Evolutionary conservation across 176 grass and related monocot genomes (phyloP).

Genomic region (Pharus latifolius): DNA sequence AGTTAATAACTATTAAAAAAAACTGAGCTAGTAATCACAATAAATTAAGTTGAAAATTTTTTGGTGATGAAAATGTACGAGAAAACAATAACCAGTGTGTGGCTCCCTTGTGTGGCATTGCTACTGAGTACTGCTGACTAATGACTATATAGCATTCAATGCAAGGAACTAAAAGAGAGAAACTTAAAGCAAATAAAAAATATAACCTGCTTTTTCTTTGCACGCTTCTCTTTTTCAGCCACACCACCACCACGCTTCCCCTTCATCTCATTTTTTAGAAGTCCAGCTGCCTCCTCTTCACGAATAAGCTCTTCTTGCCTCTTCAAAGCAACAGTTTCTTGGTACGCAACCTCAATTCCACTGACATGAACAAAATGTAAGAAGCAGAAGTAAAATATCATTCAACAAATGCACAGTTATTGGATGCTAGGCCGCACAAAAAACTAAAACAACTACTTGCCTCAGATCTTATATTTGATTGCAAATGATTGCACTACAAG

Average conservation of each 20-base stretch:
- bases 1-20: too few relatives aligned
- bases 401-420: too few relatives aligned
- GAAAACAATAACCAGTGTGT: neutral
- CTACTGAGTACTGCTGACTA: neutral
- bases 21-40: neutral
- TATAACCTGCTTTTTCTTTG: constrained; percentile 90
- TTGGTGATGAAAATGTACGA: neutral
- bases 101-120: neutral
- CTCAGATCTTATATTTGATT: neutral
- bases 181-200: neutral
- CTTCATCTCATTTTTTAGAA: constrained; percentile 64
- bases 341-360: constrained; percentile 81
- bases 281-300: constrained; percentile 78
- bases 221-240: constrained; percentile 74
- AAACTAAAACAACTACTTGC: neutral
- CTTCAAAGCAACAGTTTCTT: constrained; percentile 88
- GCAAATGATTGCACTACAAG: neutral
- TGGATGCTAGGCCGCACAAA: too few relatives aligned
- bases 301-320: constrained; percentile 98
- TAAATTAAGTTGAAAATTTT: neutral
- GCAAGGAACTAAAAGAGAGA: neutral
- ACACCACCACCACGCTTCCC: constrained; percentile 37
- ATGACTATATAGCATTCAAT: neutral
- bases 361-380: constrained; percentile 46
- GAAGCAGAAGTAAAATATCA: neutral